Percentiles rank a stretch among this genome's conserved stretches.
These are phyloP conservation scores for Fusarium abutilonis DNA, from an alignment of 2,329 filamentous ascomycete genomes.

Conservation along the genomic window DNA sequence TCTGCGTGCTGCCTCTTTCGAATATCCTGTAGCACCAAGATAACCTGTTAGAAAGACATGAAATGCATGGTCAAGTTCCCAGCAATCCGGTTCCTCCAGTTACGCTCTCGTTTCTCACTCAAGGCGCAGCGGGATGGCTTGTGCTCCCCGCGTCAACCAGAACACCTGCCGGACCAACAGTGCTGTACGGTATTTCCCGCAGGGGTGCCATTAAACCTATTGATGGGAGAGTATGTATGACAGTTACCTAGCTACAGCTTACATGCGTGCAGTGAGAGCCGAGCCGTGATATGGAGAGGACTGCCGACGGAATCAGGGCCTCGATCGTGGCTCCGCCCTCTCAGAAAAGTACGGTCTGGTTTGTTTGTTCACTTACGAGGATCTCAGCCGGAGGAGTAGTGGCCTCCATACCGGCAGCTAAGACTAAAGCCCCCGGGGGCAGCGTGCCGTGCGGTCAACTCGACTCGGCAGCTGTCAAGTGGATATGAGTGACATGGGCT, in stretches of 20 bases:
- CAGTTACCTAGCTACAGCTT: not conserved
- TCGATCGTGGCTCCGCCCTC: not conserved
- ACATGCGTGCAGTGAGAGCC: too few species aligned
- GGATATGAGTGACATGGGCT: conserved; percentile 3
- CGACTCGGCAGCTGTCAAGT: conserved; percentile 11
- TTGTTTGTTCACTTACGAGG: conserved; percentile 33
- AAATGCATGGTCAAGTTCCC: conserved; percentile 11
- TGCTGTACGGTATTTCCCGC: conserved; percentile 6
- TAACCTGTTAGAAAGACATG: conserved; percentile 23
- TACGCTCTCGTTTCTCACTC: conserved; percentile 22
- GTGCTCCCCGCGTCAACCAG: conserved; percentile 5
- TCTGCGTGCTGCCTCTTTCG: conserved; percentile 19
- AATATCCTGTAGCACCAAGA: conserved; percentile 16
- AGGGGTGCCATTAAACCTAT: conserved; percentile 16
- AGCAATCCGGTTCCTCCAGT: conserved; percentile 20
- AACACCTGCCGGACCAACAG: not conserved
- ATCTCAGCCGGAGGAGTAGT: conserved; percentile 22
- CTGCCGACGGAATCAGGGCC: too few species aligned
- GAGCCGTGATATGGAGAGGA: too few species aligned
- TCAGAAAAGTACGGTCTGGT: conserved; percentile 3
- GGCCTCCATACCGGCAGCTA: conserved; percentile 29
- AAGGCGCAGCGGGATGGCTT: conserved; percentile 9
- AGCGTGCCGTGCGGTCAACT: conserved; percentile 17
- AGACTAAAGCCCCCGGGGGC: conserved; percentile 10
- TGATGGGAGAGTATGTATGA: too few species aligned